Base-by-base conservation (phyloP, 371 early-diverging fungal species). In the Nematocida homosporus region DNA sequence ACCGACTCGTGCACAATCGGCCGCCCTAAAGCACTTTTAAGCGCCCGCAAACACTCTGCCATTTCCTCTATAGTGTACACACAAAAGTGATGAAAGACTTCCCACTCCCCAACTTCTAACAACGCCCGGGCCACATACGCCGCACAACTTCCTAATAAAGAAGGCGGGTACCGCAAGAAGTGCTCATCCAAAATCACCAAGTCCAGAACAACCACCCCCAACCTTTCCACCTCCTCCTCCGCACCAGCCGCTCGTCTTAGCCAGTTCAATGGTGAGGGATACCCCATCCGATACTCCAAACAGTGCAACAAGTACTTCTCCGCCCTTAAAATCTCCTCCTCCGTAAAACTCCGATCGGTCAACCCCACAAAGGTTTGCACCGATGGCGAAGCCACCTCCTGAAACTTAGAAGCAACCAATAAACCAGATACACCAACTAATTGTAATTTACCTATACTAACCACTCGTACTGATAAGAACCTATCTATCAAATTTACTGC, bases 201-300 rank as follows among this genome's bases (percentile, higher is more conserved):
- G 85, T 98, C 99, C 88, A 96, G 88, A 63, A 97, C 87, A 81
- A 93, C 95, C 82, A 93, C 93, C 8, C 93, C 94, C 16, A 95
- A 89, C 79, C 89, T 89, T 41, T 89, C 84, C 78, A 94, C 90
- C 81, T 91, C 81, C 29, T 77, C 78, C 25, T 82, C 78, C 35
- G 79, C 76, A 41, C 78, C 72, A 20, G 79, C 44, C 51, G 64
- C 77, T 42, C 61, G 64, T 56, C 84, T 76, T 4, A 84, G 68
- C 65, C 83, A 84, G 48, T 69, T 77, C 20, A 84, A 67, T 16
- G 85, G 83, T n/a, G 80, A 79, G 0, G 77, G 75, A 65, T 54
- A 83, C 30, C 72, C 59, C 23, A 83, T 40, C 38, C 76, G 59
- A 63, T 82, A 84, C 25, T 84, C 79, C 23, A 84, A 37, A 38